These are phyloP conservation scores for Chlamydomonas schloesseri DNA, from an alignment of 139 green algal genomes.

Conservation along the genomic window DNA sequence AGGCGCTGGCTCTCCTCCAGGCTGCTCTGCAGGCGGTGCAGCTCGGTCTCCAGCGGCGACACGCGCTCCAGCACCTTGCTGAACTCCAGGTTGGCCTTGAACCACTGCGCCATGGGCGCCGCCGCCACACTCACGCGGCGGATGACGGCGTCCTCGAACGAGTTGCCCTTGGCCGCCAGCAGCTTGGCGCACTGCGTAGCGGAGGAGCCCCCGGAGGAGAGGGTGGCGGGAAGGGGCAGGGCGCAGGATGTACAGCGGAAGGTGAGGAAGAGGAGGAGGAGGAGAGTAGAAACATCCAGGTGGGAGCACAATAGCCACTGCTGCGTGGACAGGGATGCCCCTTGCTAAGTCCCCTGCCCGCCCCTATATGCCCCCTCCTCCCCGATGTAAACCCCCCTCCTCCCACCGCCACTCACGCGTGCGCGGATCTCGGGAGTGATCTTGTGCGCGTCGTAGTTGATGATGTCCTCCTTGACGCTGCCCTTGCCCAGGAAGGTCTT, in stretches of 20 bases:
- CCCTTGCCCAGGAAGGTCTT: constrained; percentile 85
- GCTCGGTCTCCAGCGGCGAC: constrained; percentile 76
- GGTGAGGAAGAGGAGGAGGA: no score
- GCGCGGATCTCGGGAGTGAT: constrained; percentile 52
- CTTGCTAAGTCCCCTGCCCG: no score
- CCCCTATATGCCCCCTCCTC: no score
- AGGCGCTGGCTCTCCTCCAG: constrained; percentile 68
- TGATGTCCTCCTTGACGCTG: constrained; percentile 78
- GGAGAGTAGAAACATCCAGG: no score
- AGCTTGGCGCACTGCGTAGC: constrained; percentile 49
- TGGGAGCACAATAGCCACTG: no score
- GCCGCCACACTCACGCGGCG: constrained; percentile 81
- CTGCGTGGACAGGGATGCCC: no score
- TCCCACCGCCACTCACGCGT: not conserved
- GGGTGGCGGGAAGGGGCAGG: no score
- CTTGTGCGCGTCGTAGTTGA: constrained; percentile 86
- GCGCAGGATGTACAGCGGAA: no score
- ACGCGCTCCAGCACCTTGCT: constrained; percentile 70
- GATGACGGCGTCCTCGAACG: constrained; percentile 81
- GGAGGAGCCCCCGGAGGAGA: no score
- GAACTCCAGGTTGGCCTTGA: constrained; percentile 75
- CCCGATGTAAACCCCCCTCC: no score
- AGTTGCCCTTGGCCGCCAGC: constrained; percentile 67
- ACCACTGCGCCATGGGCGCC: constrained; percentile 85
- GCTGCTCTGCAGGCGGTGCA: constrained; percentile 60